Evolutionary conservation across 108 stramenopile genomes (phyloP), one percentile per base, ranked within the genome.

Genomic region (Schizochytrium sp.): DNA sequence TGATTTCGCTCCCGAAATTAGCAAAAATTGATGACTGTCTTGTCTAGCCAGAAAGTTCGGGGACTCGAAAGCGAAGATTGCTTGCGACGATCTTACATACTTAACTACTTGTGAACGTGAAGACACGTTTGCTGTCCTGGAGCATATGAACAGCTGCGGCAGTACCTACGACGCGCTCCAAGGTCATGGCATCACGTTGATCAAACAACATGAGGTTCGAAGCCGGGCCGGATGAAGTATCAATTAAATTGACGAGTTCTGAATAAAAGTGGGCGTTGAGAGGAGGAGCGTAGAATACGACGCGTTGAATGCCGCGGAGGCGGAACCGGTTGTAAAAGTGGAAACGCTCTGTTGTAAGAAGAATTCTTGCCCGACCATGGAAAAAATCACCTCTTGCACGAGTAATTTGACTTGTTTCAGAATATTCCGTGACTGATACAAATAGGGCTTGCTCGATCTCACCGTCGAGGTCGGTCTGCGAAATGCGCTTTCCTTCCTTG

Each of bases 101-200:
- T 28, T 28, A 28, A n/a, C 59, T n/a, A 17, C 42, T 69, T 44
- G 64, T 69, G 64, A 69, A 69, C 12, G 64, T 69, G 44, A 69
- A 69, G 64, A 69, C 64, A 44, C 64, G 64, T 15, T 69, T 69
- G 64, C 42, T 15, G 44, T 38, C 64, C 64, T 69, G 12, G 64
- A 69, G 64, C 64, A 69, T 69, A 44, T 69, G 64, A 8, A 69
- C 19, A 7, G 64, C 64, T 7, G 64, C 64, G 12, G 64, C 28
- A 38, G 76, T 83, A 13, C 76, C 76, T 47, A 50, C 76, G 53
- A 83, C 28, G 76, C 76, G 76, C 76, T 83, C 76, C 28, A 83
- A 40, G 50, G 76, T n/a, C 47, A 83, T 83, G 50, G 53, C 76
- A 10, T 83, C 76, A 13, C 53, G 50, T 10, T 49, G n/a, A 40